Percentiles rank a stretch among this genome's conserved stretches.
These are phyloP conservation scores for Plasmopara muralis DNA, from an alignment of 352 stramenopile genomes.

Conservation along the genomic window DNA sequence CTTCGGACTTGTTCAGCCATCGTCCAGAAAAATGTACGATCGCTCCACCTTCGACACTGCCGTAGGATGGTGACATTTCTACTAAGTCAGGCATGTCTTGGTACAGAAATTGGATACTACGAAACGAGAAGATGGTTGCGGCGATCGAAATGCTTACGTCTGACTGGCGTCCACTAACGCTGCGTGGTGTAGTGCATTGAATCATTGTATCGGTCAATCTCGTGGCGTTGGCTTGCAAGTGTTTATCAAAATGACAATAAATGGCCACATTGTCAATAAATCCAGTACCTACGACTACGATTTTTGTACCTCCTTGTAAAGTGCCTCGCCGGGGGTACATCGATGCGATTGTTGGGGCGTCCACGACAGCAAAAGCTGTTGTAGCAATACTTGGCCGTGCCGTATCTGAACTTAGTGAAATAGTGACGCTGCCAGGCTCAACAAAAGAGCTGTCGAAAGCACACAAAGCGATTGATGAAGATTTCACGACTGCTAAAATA, in stretches of 20 bases:
- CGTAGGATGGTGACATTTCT: constrained; percentile 19
- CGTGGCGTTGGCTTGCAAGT: constrained; percentile 3
- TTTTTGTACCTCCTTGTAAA: constrained; percentile 16
- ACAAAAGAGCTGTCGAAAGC: constrained; percentile 7
- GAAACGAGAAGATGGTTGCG: constrained; percentile 16
- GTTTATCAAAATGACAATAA: constrained; percentile 28
- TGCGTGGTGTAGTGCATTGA: constrained; percentile 19
- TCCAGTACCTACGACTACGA: constrained; percentile 15
- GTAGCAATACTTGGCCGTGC: constrained; percentile 5
- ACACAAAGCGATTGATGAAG: constrained; percentile 15
- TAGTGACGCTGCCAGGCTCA: constrained; percentile 6
- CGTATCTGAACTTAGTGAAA: constrained; percentile 16
- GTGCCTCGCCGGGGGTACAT: constrained; percentile 17
- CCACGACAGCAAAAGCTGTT: constrained; percentile 10
- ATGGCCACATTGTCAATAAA: constrained; percentile 11
- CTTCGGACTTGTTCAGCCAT: constrained; percentile 19
- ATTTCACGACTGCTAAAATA: constrained; percentile 13
- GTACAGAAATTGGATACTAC: constrained; percentile 18
- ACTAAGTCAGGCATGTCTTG: constrained; percentile 17
- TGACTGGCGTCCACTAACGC: constrained; percentile 8
- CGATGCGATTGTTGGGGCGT: constrained; percentile 11
- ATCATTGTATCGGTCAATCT: constrained; percentile 13
- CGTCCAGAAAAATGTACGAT: constrained; percentile 14
- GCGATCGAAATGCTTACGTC: constrained; percentile 20
- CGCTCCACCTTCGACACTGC: constrained; percentile 24